These are phyloP conservation scores for Corchorus capsularis DNA, from an alignment of 345 rosid genomes.

Conservation along the genomic window DNA sequence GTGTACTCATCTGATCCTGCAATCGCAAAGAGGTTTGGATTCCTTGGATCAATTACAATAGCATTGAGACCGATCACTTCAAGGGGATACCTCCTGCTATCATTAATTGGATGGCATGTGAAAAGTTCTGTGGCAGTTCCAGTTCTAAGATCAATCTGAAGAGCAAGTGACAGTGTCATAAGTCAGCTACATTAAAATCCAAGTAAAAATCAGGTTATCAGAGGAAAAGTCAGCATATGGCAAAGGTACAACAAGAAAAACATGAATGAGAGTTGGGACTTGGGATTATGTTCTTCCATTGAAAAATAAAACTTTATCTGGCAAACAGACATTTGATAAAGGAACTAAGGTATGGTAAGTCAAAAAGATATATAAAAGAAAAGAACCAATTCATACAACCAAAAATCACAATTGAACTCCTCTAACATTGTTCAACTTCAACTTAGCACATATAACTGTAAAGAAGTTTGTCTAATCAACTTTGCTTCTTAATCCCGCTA, in stretches of 20 bases:
- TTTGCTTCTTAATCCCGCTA: not conserved
- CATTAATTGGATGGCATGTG: slow-evolving; percentile 52
- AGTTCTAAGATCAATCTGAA: slow-evolving; percentile 90
- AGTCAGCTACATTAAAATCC: not conserved
- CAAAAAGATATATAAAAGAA: not conserved
- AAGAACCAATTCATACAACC: slow-evolving; percentile 1
- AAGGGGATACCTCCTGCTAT: slow-evolving; percentile 22
- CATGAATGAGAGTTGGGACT: not conserved
- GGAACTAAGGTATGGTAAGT: not conserved
- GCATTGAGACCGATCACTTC: slow-evolving; percentile 57
- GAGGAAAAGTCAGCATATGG: slow-evolving; percentile 17
- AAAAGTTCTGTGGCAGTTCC: slow-evolving; percentile 63
- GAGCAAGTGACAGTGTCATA: slow-evolving; percentile 25
- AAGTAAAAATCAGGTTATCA: not conserved
- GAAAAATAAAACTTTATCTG: not conserved
- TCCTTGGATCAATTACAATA: slow-evolving; percentile 79
- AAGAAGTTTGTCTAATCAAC: not conserved
- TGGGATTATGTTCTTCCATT: not conserved
- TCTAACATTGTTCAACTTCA: not conserved
- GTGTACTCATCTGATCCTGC: slow-evolving; percentile 83
- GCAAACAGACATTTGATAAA: not conserved
- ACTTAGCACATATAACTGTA: not conserved
- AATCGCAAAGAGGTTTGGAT: slow-evolving; percentile 74
- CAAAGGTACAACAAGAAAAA: slow-evolving; percentile 1
- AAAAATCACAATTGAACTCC: not conserved